A percentile compares a stretch with the other conserved stretches of the same genome.
These are phyloP conservation scores for Balakata baccata DNA, from an alignment of 345 rosid species.

Conservation along the genomic window DNA sequence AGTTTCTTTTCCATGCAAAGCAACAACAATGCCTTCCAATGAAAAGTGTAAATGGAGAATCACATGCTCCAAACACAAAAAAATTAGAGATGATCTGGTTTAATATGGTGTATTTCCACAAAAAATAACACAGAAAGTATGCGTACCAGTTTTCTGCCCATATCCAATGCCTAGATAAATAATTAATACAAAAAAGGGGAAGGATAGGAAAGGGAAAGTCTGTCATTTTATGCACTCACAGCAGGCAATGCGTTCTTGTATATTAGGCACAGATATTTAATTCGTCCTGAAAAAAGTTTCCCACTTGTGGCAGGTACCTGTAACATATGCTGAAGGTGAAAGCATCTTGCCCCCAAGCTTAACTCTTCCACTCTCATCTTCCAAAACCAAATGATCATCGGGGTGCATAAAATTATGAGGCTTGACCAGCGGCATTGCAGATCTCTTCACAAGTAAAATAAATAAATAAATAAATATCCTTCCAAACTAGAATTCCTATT, in stretches of 20 bases:
- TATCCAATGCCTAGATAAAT: not conserved
- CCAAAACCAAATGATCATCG: conserved; percentile 75
- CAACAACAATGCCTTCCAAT: conserved; percentile 69
- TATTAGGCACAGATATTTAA: not conserved
- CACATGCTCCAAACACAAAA: conserved; percentile 5
- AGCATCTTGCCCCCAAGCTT: conserved; percentile 64
- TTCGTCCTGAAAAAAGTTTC: not conserved
- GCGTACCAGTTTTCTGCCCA: conserved; percentile 1
- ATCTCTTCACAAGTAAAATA: conserved; percentile 54
- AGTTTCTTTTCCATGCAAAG: conserved; percentile 86
- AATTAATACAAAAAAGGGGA: not conserved
- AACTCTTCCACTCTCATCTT: conserved; percentile 97
- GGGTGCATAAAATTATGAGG: conserved; percentile 79
- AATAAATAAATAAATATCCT: conserved; percentile 3
- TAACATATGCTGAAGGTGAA: conserved; percentile 61
- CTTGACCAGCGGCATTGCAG: conserved; percentile 66
- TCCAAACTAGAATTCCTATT: not conserved
- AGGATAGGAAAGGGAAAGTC: not conserved
- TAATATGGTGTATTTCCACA: not conserved
- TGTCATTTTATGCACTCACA: not conserved
- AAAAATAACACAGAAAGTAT: not conserved
- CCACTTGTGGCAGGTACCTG: conserved; percentile 47
- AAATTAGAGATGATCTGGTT: not conserved
- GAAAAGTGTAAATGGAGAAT: conserved; percentile 20
- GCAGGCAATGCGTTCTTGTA: not conserved